Base-by-base conservation (phyloP, 352 stramenopile species). In the Globisporangium heterothallicum region DNA sequence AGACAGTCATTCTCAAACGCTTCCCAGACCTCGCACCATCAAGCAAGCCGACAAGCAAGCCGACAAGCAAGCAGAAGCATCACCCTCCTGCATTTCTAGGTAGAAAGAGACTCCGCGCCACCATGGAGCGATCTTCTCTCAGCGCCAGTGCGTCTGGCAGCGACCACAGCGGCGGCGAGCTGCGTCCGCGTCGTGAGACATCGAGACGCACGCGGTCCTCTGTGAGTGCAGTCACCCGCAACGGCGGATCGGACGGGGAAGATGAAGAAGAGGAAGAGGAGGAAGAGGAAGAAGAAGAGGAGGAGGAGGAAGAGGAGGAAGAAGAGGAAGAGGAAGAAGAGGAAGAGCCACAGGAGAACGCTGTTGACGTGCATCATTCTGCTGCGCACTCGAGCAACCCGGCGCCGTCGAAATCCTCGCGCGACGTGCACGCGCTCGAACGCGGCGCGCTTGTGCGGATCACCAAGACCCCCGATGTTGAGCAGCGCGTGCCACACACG, bases 401-500 rank as follows among this genome's bases (percentile, higher is more conserved):
- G n/a, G 48, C 22, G 42, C 22, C 50, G 18, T 41, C 45, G 7
- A 40, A 26, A 43, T 21, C 29, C 10, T 46, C 30, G 61, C 60
- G 53, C 21, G 74, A 86, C 27, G 65, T 87, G 36, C 64, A 83
- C 49, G 65, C 74, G 32, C 68, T 88, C 25, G 68, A 83, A 36
- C 46, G 71, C 19, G 81, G 76, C 5, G 72, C 78, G 34, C 74
- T 92, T 19, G 81, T 92, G 60, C 74, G 75, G 18, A 84, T 92
- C 24, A 46, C 69, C 14, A 76, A 72, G 56, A 94, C 78, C 30
- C 64, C 81, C 5, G 80, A 94, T 48, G 84, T 94, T 9, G 84
- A 92, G 27, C 80, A 92, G 41, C 80, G 84, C 35, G 73, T 94
- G 41, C 80, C 84, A 13, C 84, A 94, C 47, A 94, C 83, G 7